These are phyloP conservation scores for Flaveria ramosissima DNA, from an alignment of 129 eudicot genomes.

Conservation along the genomic window DNA sequence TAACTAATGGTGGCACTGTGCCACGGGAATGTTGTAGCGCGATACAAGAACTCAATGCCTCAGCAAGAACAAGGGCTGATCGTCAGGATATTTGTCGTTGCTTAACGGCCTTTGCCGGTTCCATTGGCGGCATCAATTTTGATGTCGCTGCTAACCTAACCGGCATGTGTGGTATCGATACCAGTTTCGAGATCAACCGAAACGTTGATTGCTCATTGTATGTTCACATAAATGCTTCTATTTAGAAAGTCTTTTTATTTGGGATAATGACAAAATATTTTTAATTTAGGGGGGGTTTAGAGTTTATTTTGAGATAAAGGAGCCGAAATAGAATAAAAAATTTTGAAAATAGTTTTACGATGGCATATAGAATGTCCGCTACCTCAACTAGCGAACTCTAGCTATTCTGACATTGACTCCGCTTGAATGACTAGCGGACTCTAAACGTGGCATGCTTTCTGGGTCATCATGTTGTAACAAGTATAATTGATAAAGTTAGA, in stretches of 20 bases:
- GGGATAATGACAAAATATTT: neutral
- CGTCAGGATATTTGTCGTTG: conserved; percentile 28
- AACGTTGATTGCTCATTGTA: conserved; percentile 43
- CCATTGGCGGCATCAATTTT: neutral
- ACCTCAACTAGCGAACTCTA: no score
- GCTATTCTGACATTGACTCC: no score
- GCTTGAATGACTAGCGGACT: no score
- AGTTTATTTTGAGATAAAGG: no score
- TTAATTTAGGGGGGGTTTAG: no score
- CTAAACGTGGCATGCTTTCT: no score
- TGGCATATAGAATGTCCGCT: no score
- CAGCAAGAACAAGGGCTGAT: conserved; percentile 29
- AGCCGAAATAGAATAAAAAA: no score
- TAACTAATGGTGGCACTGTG: conserved; percentile 15
- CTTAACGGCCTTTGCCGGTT: neutral
- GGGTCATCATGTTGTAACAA: no score
- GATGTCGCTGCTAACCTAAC: conserved; percentile 34
- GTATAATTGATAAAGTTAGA: no score
- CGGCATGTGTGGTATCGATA: conserved; percentile 35
- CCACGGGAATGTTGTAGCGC: conserved; percentile 8
- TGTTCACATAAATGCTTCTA: neutral
- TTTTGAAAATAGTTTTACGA: no score
- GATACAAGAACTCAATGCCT: conserved; percentile 8
- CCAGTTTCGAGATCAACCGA: conserved; percentile 45
- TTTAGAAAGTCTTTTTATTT: neutral